Conservation (phyloP, 176 grass and related monocot species). For the Melocanna baccifera region DNA sequence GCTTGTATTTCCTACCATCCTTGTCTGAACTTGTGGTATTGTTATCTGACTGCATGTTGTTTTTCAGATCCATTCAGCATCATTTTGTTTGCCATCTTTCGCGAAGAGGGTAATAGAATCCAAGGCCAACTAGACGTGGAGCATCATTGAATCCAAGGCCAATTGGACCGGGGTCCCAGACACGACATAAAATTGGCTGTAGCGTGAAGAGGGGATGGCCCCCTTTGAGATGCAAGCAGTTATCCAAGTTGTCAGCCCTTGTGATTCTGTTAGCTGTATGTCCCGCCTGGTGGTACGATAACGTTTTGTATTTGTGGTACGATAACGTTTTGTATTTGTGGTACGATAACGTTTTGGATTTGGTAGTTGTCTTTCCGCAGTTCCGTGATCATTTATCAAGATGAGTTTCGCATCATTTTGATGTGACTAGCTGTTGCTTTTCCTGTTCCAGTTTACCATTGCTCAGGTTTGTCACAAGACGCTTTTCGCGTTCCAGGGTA, state of each 20-base stretch:
- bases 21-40: neutral
- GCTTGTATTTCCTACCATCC: neutral
- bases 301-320: conserved; percentile 11
- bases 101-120: conserved; percentile 76
- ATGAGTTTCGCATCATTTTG: neutral
- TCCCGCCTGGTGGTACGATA: neutral
- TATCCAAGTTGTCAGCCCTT: neutral
- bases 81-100: conserved; percentile 94
- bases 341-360: conserved; percentile 20
- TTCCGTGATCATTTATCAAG: neutral
- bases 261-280: too few species aligned
- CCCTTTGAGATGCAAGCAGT: conserved; percentile 1
- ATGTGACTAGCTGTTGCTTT: neutral
- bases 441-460: neutral
- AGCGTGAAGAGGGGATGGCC: neutral
- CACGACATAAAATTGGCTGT: conserved; percentile 20
- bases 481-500: neutral
- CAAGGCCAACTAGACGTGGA: conserved; percentile 34
- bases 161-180: neutral
- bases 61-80: conserved; percentile 77
- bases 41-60: conserved; percentile 9
- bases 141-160: neutral
- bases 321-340: conserved; percentile 23
- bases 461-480: neutral
- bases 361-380: neutral